Base-by-base conservation (phyloP, 345 rosid species). In the Moricandia arvensis region DNA sequence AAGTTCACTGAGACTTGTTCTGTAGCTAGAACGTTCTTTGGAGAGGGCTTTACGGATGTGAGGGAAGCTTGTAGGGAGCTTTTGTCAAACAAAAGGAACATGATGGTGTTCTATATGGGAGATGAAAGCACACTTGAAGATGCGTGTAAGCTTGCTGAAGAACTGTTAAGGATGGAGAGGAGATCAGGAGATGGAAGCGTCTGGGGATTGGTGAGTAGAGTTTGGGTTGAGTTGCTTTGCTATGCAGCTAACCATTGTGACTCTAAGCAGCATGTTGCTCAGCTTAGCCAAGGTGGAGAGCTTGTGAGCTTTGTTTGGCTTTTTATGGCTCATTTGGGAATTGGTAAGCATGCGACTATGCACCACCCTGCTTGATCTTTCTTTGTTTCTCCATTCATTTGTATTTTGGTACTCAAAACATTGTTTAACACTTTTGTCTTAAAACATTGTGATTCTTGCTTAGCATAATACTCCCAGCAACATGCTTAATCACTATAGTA, bases 171-270 rank as follows among this genome's bases (percentile, higher is more conserved):
- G 11, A 21, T 53, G 3, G 59, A 53, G 59, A 18, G 59, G 5
- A 10, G 59, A 53, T 53, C 27, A 53, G 62, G 8, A 27, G 62
- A 7, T 6, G 57, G 15, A 58, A 5, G 34, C 62, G 3, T 58
- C 27, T 58, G 62, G 62, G 62, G 34, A 27, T 6, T 26, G 11
- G 62, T 58, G 34, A 58, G 62, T 15, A 58, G 13, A 58, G 62
- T 58, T n/a, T 58, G 62, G 62, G 62, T 58, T 58, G 62, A 58
- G 62, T 58, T 58, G 34, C 62, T 58, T 58, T 58, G 62, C 16
- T 58, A 26, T 58, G 62, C 62, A 58, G 62, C 34, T 4, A 58
- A 26, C 16, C 62, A 58, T 3, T 58, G 62, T 27, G 62, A 58
- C 3, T 58, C 62, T 6, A 58, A 26, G n/a, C 34, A 58, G 7